Conservation (phyloP, 768 basidiomycete species). For the Suillus tomentosus region DNA sequence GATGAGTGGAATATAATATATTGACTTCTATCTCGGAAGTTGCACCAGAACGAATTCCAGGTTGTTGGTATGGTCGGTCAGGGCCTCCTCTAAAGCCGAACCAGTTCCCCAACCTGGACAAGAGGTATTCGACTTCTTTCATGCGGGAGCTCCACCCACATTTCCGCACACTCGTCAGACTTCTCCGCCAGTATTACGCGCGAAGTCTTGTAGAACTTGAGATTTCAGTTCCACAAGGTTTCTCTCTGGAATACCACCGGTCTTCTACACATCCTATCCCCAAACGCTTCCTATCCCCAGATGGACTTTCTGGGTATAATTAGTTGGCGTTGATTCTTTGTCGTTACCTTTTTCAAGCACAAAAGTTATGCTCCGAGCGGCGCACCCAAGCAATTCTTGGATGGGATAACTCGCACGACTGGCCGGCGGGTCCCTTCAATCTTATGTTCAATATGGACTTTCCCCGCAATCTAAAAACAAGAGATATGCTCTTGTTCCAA, state of each 20-base stretch:
- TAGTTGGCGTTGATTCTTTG: conserved; percentile 53
- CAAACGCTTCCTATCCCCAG: conserved; percentile 64
- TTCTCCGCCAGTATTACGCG: conserved; percentile 43
- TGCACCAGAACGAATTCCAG: conserved; percentile 47
- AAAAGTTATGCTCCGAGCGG: conserved; percentile 37
- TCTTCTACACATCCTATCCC: conserved; percentile 46
- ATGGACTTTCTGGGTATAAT: conserved; percentile 70
- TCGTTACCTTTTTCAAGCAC: conserved; percentile 55
- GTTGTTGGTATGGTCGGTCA: conserved; percentile 56
- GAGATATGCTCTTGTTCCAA: conserved; percentile 7
- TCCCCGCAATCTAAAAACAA: conserved; percentile 15
- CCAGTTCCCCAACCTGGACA: conserved; percentile 45
- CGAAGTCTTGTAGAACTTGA: conserved; percentile 50
- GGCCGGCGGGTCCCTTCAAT: conserved; percentile 41
- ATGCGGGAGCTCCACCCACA: conserved; percentile 61
- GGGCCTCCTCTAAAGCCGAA: conserved; percentile 38
- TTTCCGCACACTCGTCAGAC: conserved; percentile 61
- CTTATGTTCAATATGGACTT: conserved; percentile 37
- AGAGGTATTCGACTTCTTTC: conserved; percentile 58
- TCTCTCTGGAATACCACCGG: conserved; percentile 75
- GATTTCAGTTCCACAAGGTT: conserved; percentile 46
- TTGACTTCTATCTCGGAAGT: conserved; percentile 38
- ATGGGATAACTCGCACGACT: conserved; percentile 39
- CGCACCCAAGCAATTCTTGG: conserved; percentile 50
- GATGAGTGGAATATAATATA: conserved; percentile 30